These are phyloP conservation scores for Umbilicaria muhlenbergii DNA, from an alignment of 495 filamentous ascomycete species.

Conservation along the genomic window DNA sequence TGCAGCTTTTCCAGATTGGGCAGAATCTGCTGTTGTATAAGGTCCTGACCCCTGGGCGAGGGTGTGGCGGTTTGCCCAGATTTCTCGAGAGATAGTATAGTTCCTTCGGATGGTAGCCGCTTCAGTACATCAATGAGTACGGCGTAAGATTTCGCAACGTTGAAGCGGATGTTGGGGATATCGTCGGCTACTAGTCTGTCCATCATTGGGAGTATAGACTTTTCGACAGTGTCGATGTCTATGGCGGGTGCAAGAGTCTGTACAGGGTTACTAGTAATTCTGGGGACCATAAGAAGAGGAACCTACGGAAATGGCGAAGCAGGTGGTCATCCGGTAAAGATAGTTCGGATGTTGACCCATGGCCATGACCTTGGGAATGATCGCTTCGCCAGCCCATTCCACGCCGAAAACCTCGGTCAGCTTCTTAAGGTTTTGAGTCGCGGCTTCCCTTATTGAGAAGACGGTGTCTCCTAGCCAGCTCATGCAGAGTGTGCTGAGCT, in stretches of 20 bases:
- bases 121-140: conserved; percentile 78
- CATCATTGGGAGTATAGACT: conserved; percentile 88
- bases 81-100: conserved; percentile 71
- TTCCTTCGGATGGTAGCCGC: conserved; percentile 76
- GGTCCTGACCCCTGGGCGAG: conserved; percentile 57
- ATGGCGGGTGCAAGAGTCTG: conserved; percentile 91
- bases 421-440: conserved; percentile 93
- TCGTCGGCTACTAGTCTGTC: conserved; percentile 83
- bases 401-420: conserved; percentile 97
- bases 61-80: conserved; percentile 43
- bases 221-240: conserved; percentile 77
- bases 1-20: conserved; percentile 89
- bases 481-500: conserved; percentile 91
- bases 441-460: conserved; percentile 94
- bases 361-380: conserved; percentile 94
- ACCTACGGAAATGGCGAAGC: conserved; percentile 92
- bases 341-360: conserved; percentile 98
- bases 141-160: conserved; percentile 93
- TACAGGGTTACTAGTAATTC: conserved; percentile 17
- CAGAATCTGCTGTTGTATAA: conserved; percentile 76
- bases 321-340: conserved; percentile 97
- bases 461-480: conserved; percentile 98
- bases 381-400: conserved; percentile 92
- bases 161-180: conserved; percentile 98
- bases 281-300: background rate